A percentile compares a stretch with the other conserved stretches of the same genome.
phyloP scores from a whole-genome alignment of 176 grass and related monocot species.

The Typha latifolia region DNA sequence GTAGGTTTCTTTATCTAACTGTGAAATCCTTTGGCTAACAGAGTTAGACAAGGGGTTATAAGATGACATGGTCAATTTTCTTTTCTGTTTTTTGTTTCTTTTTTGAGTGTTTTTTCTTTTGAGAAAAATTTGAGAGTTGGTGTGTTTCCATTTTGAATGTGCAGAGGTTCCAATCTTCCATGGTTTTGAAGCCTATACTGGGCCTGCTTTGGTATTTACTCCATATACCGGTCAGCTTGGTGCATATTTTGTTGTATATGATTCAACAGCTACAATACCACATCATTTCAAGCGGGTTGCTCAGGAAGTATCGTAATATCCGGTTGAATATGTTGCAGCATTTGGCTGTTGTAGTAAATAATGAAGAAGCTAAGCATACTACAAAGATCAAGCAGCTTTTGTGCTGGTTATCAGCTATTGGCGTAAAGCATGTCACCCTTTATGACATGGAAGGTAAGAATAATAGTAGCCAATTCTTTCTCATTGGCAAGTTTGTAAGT shows the following conservation, averaged over 20 bases:
- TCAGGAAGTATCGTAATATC: slow-evolving; percentile 51
- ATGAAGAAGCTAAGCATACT: slow-evolving; percentile 67
- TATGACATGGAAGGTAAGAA: slow-evolving; percentile 75
- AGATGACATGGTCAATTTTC: too few relatives aligned
- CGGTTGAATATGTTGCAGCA: slow-evolving; percentile 34
- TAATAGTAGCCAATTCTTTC: too few relatives aligned
- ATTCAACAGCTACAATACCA: slow-evolving; percentile 42
- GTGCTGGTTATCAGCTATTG: slow-evolving; percentile 45
- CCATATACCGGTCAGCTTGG: slow-evolving; percentile 40
- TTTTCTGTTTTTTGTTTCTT: too few relatives aligned
- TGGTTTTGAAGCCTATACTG: slow-evolving; percentile 39
- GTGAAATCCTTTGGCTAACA: too few relatives aligned
- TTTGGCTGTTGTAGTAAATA: slow-evolving; percentile 78
- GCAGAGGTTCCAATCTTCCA: slow-evolving; percentile 40
- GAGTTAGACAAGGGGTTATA: too few relatives aligned
- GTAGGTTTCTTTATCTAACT: too few relatives aligned
- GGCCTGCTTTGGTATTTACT: slow-evolving; percentile 58
- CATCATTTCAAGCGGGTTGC: slow-evolving; percentile 55
- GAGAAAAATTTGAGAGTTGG: neutral
- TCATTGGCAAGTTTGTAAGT: too few relatives aligned
- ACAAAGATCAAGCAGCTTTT: slow-evolving; percentile 57
- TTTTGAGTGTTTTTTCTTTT: too few relatives aligned
- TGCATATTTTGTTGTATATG: slow-evolving; percentile 40
- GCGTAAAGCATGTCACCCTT: slow-evolving; percentile 61
- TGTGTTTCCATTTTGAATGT: slow-evolving; percentile 21